phyloP scores from a whole-genome alignment of 2,329 filamentous ascomycete genomes.

The Pyrenophora graminea region DNA sequence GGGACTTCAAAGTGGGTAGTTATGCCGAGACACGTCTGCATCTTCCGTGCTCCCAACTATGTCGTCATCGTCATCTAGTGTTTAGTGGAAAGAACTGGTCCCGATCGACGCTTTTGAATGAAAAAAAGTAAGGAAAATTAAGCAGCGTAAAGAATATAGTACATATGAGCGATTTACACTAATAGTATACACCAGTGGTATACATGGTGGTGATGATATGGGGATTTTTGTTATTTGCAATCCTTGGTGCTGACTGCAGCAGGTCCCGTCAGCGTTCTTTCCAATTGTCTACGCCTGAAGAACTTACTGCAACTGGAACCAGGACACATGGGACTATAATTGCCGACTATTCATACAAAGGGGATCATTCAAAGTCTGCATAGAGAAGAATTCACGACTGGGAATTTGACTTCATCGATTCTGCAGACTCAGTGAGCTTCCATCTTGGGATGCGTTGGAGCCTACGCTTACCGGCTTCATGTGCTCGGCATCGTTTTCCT shows the following conservation, averaged over 20 bases:
- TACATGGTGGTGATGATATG: not conserved
- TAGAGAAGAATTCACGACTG: not conserved
- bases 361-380: not conserved
- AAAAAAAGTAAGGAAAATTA: too few species aligned
- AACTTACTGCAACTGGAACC: not conserved
- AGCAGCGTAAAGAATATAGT: not conserved
- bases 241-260: not conserved
- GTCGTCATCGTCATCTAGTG: slow-evolving; percentile 22
- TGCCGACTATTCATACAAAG: too few species aligned
- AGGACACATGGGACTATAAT: too few species aligned
- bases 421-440: slow-evolving; percentile 5
- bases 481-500: slow-evolving; percentile 79
- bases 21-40: slow-evolving; percentile 2
- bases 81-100: slow-evolving; percentile 11
- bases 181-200: not conserved
- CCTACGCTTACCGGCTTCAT: slow-evolving; percentile 50
- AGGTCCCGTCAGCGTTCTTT: not conserved
- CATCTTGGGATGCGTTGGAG: not conserved
- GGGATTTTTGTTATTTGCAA: not conserved
- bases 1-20: slow-evolving; percentile 5
- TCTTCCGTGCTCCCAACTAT: slow-evolving; percentile 1
- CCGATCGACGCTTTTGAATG: not conserved
- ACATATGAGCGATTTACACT: too few species aligned
- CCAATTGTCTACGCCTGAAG: not conserved
- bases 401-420: slow-evolving; percentile 5